Base-by-base conservation (phyloP, 768 basidiomycete genomes). In the Suillus paluster region DNA sequence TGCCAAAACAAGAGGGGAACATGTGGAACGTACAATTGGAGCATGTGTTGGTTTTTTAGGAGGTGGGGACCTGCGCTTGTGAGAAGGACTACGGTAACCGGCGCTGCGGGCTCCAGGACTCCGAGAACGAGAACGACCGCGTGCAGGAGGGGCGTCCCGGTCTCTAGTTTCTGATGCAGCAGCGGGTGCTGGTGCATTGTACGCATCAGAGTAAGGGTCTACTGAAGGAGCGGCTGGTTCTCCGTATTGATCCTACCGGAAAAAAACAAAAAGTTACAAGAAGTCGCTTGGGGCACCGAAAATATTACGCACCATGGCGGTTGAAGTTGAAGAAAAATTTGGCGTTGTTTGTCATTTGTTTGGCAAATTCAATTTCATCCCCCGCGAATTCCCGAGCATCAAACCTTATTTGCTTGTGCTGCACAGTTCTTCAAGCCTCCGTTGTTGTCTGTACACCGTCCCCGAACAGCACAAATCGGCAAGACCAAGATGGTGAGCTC, bases 201-300 rank as follows among this genome's bases (percentile, higher is more conserved):
- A 92, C 56, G 89, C 89, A 73, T 94, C 92, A 46, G 89, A 86
- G 75, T 93, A 93, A 17, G 92, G 91, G 79, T 94, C 92, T 21
- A 88, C 85, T 36, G 88, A 78, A 55, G 84, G 72, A 60, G 83
- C 77, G 67, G 82, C 74, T 62, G 80, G 70, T 74, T 91, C 89
- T 61, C 82, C 84, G 84, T 92, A 91, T 88, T 91, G 74, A 30
- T 75, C 75, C 63, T 66, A 36, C 14, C 66, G 66, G 62, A 52
- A 54, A 52, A 54, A 58, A 62, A 54, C 19, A 64, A 62, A 57
- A 61, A 62, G 52, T 62, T 60, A 52, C 39, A 12, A 55, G 27
- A 39, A 39, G 4, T 19, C 21, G 33, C 5, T 34, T 50, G 61
- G 55, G 55, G 67, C 59, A 66, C 63, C 42, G 3, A 10, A 14